Evolutionary conservation across 2,329 filamentous ascomycete species (phyloP).

Genomic region (Cladosporium oxysporum): DNA sequence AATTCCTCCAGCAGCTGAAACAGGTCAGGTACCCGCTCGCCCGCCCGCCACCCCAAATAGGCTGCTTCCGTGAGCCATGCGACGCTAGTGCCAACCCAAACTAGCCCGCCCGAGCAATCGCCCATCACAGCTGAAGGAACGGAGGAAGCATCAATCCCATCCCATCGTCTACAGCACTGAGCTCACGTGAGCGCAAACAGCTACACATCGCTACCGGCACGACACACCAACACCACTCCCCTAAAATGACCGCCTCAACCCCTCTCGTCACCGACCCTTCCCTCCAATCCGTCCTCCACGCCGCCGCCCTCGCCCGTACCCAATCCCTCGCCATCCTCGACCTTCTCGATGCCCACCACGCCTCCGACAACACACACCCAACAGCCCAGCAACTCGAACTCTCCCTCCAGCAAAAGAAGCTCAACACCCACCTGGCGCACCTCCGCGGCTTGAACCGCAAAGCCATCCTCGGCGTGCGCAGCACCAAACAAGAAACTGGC

Average conservation of each 20-base stretch:
- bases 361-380: conserved; percentile 46
- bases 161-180: neutral
- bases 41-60: neutral
- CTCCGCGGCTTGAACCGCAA: conserved; percentile 81
- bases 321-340: conserved; percentile 64
- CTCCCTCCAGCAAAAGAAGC: conserved; percentile 74
- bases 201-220: neutral
- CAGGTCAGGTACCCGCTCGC: neutral
- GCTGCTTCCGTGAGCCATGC: conserved; percentile 1
- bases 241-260: conserved; percentile 26
- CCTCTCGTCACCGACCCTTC: conserved; percentile 61
- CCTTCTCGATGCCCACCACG: conserved; percentile 52
- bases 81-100: neutral
- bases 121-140: neutral
- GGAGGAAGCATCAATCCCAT: neutral
- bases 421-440: conserved; percentile 76
- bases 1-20: too few species aligned
- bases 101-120: neutral
- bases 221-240: neutral
- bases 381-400: conserved; percentile 58
- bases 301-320: conserved; percentile 70
- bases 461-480: conserved; percentile 76
- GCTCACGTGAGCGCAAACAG: neutral
- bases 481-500: conserved; percentile 82
- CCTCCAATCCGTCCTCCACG: conserved; percentile 68